Percentiles rank a stretch among this genome's conserved stretches.
phyloP scores from a whole-genome alignment of 768 basidiomycete genomes.

The Mycena latifolia region DNA sequence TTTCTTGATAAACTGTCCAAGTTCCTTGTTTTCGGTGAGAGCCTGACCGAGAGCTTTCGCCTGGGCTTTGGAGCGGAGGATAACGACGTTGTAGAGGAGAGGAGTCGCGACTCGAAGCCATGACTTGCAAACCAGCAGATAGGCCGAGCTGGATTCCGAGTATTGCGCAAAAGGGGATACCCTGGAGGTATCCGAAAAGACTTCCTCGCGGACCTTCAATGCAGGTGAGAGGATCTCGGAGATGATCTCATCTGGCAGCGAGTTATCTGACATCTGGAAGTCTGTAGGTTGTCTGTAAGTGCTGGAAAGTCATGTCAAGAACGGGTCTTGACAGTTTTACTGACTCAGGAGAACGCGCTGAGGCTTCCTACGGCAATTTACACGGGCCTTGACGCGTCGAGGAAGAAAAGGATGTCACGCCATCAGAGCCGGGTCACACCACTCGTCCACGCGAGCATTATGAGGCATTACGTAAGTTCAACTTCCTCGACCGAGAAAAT shows the following conservation, averaged over 20 bases:
- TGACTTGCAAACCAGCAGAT: constrained; percentile 40
- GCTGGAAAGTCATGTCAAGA: no score
- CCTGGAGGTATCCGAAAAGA: constrained; percentile 27
- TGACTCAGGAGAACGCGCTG: no score
- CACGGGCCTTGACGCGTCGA: not conserved
- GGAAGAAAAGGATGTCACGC: no score
- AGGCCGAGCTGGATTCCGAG: constrained; percentile 34
- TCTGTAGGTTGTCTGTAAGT: no score
- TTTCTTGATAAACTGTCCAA: constrained; percentile 40
- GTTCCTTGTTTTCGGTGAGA: constrained; percentile 26
- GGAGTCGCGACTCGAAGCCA: constrained; percentile 45
- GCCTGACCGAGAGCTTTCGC: constrained; percentile 39
- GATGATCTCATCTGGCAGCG: constrained; percentile 41
- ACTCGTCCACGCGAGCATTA: no score
- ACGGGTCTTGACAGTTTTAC: no score
- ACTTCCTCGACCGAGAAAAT: no score
- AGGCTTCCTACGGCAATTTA: no score
- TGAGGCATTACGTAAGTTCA: no score
- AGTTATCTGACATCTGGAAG: not conserved
- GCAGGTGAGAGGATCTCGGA: constrained; percentile 37
- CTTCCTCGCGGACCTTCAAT: constrained; percentile 36
- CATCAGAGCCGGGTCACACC: no score
- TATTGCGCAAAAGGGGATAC: constrained; percentile 36
- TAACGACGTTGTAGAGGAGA: constrained; percentile 41
- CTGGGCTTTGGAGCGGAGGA: constrained; percentile 43